Conservation (phyloP, 73 alveolate genomes). For the Paramecium primaurelia region DNA sequence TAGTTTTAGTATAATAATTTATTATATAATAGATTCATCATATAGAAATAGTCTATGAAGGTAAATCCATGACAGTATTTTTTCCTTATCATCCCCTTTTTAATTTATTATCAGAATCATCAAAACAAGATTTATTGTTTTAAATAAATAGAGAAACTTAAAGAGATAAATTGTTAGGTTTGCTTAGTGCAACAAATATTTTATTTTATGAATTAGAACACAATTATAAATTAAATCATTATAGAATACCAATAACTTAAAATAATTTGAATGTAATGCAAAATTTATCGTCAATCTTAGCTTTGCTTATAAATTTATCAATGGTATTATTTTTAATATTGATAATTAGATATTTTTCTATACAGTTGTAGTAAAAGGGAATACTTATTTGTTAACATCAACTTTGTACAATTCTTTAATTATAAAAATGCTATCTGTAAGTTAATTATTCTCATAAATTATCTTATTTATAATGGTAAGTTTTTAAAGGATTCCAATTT, state of each 20-base stretch:
- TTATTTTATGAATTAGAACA: conserved; percentile 46
- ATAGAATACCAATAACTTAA: conserved; percentile 19
- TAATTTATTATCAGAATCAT: conserved; percentile 1
- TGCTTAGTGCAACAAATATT: background rate
- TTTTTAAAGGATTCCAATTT: background rate
- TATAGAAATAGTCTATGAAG: conserved; percentile 5
- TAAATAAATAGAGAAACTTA: conserved; percentile 34
- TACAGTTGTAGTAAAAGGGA: background rate
- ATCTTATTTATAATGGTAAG: background rate
- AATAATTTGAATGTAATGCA: background rate
- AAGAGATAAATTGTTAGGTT: conserved; percentile 51
- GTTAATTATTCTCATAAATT: background rate
- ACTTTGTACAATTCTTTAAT: background rate
- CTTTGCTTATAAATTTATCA: background rate
- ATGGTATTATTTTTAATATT: background rate
- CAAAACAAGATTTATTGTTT: conserved; percentile 20
- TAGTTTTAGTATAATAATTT: background rate
- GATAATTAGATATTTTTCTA: background rate
- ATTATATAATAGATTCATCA: background rate
- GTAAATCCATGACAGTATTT: background rate
- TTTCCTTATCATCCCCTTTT: conserved; percentile 46
- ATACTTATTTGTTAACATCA: background rate
- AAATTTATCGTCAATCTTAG: background rate
- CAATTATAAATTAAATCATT: background rate
- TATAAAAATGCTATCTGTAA: background rate